These are phyloP conservation scores for Dendrothele bispora DNA, from an alignment of 768 basidiomycete genomes.

Conservation along the genomic window DNA sequence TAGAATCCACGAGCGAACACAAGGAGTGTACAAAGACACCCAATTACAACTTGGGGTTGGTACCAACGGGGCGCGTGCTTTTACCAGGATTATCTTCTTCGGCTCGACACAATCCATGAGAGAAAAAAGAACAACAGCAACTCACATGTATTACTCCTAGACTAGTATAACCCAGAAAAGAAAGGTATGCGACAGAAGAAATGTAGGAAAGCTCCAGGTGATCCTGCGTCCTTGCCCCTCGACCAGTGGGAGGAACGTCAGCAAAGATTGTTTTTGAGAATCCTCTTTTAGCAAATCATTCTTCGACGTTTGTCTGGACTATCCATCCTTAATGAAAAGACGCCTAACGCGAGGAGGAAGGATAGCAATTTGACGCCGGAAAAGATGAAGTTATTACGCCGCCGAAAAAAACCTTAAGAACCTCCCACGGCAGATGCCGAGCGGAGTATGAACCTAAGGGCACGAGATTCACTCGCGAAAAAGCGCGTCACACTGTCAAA, in stretches of 20 bases:
- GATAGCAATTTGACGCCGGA: constrained; percentile 88
- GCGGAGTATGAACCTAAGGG: too few relatives aligned
- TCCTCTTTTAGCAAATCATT: constrained; percentile 40
- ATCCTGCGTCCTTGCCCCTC: constrained; percentile 90
- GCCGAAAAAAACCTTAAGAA: too few relatives aligned
- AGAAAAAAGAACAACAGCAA: constrained; percentile 19
- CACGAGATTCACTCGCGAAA: too few relatives aligned
- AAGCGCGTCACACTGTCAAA: too few relatives aligned
- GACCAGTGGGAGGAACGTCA: constrained; percentile 87
- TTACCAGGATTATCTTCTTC: constrained; percentile 89
- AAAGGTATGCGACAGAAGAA: constrained; percentile 20
- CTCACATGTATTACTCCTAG: constrained; percentile 29
- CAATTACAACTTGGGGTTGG: constrained; percentile 34
- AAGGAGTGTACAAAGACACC: constrained; percentile 24
- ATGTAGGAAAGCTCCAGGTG: constrained; percentile 83
- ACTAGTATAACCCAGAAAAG: constrained; percentile 12
- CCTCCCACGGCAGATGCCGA: too few relatives aligned
- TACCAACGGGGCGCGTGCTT: constrained; percentile 68
- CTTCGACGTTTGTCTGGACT: constrained; percentile 93
- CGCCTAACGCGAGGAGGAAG: constrained; percentile 39
- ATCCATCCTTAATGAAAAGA: constrained; percentile 55
- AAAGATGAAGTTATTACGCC: too few relatives aligned
- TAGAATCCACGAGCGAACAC: constrained; percentile 17
- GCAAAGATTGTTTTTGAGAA: constrained; percentile 93
- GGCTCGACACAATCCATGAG: constrained; percentile 31